Percentiles rank a stretch among this genome's conserved stretches.
These are phyloP conservation scores for Cornus controversa DNA, from an alignment of 148 eudicot genomes.

Conservation along the genomic window DNA sequence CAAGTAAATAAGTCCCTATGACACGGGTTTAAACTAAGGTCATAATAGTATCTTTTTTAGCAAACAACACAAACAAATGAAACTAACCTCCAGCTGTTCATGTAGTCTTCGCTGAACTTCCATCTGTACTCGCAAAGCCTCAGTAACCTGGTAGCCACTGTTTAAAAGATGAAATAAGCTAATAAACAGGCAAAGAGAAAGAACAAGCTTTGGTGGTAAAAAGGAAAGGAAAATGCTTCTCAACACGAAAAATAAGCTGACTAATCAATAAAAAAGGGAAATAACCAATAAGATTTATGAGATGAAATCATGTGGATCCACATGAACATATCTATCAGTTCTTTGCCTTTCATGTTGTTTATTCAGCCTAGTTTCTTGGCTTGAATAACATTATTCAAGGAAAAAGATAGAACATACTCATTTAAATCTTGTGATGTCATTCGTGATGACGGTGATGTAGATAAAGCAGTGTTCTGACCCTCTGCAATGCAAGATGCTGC, in stretches of 20 bases:
- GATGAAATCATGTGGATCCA: too few species aligned
- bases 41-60: too few species aligned
- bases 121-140: constrained; percentile 81
- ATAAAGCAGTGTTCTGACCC: constrained; percentile 61
- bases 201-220: neutral
- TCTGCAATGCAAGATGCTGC: constrained; percentile 59
- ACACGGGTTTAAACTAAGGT: too few species aligned
- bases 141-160: constrained; percentile 78
- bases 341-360: too few species aligned
- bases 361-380: too few species aligned
- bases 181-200: neutral
- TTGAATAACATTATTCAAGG: too few species aligned
- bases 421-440: constrained; percentile 55
- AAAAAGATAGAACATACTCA: constrained; percentile 44
- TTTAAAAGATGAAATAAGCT: constrained; percentile 15
- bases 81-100: constrained; percentile 75
- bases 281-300: too few species aligned
- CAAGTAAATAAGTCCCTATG: too few species aligned
- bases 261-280: too few species aligned
- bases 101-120: constrained; percentile 77
- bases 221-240: too few species aligned
- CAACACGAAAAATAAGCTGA: too few species aligned
- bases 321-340: too few species aligned
- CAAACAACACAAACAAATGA: neutral
- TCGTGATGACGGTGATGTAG: constrained; percentile 56